Percentiles rank a stretch among this genome's conserved stretches.
Conservation (phyloP, 1,284 basidiomycete genomes). For the Athelia psychrophila region DNA sequence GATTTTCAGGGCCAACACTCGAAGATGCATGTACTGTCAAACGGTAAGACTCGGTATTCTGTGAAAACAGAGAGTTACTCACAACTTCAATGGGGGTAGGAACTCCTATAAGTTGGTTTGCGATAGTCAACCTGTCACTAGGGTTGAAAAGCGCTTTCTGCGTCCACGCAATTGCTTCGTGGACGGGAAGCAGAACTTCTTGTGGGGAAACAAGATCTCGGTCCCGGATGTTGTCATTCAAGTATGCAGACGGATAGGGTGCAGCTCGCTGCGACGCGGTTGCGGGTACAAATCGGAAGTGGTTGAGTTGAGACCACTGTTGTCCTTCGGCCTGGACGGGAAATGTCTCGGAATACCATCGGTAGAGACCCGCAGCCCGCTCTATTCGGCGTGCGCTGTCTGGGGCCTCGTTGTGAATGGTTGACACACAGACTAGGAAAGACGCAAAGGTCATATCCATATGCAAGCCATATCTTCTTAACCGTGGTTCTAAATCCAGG, state of each 20-base stretch:
- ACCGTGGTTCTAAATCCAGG: constrained; percentile 18
- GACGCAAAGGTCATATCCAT: constrained; percentile 23
- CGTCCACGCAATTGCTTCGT: constrained; percentile 41
- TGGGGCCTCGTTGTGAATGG: constrained; percentile 21
- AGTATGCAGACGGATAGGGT: constrained; percentile 17
- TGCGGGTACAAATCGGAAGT: constrained; percentile 36
- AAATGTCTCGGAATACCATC: constrained; percentile 29
- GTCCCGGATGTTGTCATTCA: constrained; percentile 13
- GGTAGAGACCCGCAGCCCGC: constrained; percentile 29
- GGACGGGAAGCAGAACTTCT: constrained; percentile 31
- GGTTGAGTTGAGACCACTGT: constrained; percentile 29
- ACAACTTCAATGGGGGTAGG: constrained; percentile 41
- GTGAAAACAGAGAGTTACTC: constrained; percentile 13
- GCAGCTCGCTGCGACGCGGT: constrained; percentile 12
- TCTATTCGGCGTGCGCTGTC: constrained; percentile 6
- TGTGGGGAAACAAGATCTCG: constrained; percentile 32
- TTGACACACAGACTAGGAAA: constrained; percentile 30
- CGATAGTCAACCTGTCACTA: constrained; percentile 23
- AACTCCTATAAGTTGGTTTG: constrained; percentile 32
- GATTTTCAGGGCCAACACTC: constrained; percentile 22
- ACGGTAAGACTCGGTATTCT: not conserved
- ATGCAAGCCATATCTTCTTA: constrained; percentile 26
- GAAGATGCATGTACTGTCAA: constrained; percentile 35
- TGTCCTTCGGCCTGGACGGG: constrained; percentile 18
- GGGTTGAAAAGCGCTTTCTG: constrained; percentile 36